A percentile compares a stretch with the other conserved stretches of the same genome.
Conservation (phyloP, 2,329 filamentous ascomycete species). For the Exserohilum turcica region DNA sequence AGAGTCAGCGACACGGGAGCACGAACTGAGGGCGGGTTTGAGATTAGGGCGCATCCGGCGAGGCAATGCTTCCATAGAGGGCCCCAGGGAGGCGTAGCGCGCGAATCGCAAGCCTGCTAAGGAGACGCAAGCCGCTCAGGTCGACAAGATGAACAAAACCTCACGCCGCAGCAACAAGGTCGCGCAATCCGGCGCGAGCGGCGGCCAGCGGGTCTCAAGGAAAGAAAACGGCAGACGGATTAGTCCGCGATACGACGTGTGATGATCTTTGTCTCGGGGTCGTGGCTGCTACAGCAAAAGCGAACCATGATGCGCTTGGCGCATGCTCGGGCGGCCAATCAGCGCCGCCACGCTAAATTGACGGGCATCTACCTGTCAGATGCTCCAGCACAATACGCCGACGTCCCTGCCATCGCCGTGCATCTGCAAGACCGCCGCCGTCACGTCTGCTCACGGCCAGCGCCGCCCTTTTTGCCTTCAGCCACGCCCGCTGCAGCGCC, state of each 20-base stretch:
- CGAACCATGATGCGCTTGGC: constrained; percentile 33
- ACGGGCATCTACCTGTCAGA: constrained; percentile 22
- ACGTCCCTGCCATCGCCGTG: constrained; percentile 3
- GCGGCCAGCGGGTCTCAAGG: constrained; percentile 18
- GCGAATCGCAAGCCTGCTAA: constrained; percentile 41
- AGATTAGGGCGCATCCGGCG: constrained; percentile 20
- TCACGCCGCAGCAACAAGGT: constrained; percentile 20
- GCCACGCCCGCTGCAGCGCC: background rate
- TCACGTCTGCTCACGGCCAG: background rate
- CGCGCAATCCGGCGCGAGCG: constrained; percentile 18
- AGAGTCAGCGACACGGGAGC: background rate
- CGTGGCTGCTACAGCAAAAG: constrained; percentile 43
- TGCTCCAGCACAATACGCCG: constrained; percentile 17
- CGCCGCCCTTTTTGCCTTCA: background rate
- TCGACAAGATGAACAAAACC: constrained; percentile 30
- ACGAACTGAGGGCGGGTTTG: constrained; percentile 12
- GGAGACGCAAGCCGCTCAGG: constrained; percentile 34
- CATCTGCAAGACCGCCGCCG: background rate
- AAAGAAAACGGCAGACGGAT: constrained; percentile 26
- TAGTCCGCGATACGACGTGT: constrained; percentile 30
- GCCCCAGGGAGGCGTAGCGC: constrained; percentile 43
- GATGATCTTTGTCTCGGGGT: constrained; percentile 46
- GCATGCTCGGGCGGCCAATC: constrained; percentile 28
- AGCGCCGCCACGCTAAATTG: constrained; percentile 27
- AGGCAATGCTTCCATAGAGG: constrained; percentile 32